Evolutionary conservation across 495 filamentous ascomycete genomes (phyloP), one percentile per base, ranked within the genome.

Genomic region (Terfezia boudieri): DNA sequence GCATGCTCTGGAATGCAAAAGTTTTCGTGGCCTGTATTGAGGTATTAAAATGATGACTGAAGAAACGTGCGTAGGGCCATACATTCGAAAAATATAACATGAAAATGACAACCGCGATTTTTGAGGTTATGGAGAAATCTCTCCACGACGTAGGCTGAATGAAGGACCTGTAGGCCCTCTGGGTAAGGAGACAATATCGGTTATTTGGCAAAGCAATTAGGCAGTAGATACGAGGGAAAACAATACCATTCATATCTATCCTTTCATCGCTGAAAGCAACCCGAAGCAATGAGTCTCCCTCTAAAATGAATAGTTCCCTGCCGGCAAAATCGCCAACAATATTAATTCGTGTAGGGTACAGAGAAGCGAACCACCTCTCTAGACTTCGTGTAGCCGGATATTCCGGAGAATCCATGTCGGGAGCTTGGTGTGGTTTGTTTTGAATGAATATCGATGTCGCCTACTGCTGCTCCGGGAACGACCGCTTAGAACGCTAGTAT

Each of bases 321-420:
- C 83, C 83, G 10, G 79, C 79, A 65, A 82, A 86, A 60, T 87
- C 83, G 3, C 83, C 81, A 3, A 82, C 71, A 2, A 83, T 69
- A 61, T 83, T 79, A 36, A 82, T 60, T 22, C 54, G 66, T 36
- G 61, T 55, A 14, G 14, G 41, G 4, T 46, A 2, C 14, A 46
- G 41, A 20, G 0, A 1, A 4, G 1, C 4, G 41, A 14, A 46
- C 41, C 41, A 46, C 17, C 6, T 1, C 8, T 46, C 17, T 8
- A 46, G 41, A 1, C 8, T 46, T 4, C 41, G 4, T 46, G 41
- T 32, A 32, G 26, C 26, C 26, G 4, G 26, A 5, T 5, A 32
- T 7, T 32, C 26, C 4, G 26, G 26, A 32, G 26, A 32, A 7
- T 32, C 26, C 26, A 32, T 32, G 26, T 32, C 7, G 4, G 26